Conservation (phyloP, 2,329 filamentous ascomycete genomes). For the Claviceps spartinae region DNA sequence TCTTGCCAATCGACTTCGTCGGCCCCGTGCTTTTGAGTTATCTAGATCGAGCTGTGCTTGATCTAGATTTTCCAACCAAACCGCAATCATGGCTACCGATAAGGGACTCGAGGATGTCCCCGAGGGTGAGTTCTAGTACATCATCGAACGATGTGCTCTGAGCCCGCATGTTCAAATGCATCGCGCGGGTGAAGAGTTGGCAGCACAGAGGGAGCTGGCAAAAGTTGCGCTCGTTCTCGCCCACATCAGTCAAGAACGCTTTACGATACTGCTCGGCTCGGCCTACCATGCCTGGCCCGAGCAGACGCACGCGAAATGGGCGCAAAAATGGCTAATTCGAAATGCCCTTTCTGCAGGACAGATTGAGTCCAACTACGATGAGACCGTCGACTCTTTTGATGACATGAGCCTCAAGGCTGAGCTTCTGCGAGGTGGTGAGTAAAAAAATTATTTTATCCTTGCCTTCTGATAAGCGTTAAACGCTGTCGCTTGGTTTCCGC, state of each 20-base stretch:
- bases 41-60: constrained; percentile 70
- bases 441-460: constrained; percentile 13
- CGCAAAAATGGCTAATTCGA: constrained; percentile 11
- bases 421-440: constrained; percentile 79
- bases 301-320: not conserved
- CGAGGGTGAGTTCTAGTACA: constrained; percentile 57
- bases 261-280: not conserved
- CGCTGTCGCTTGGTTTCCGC: not conserved
- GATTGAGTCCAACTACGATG: constrained; percentile 99
- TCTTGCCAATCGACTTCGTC: constrained; percentile 14
- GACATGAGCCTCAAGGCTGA: constrained; percentile 94
- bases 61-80: constrained; percentile 45
- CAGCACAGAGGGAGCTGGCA: not conserved
- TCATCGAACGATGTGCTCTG: too few species aligned
- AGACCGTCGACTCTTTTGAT: constrained; percentile 98
- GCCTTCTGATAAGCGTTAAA: not conserved
- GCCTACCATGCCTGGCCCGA: constrained; percentile 1
- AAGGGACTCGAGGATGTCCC: constrained; percentile 98
- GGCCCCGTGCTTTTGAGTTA: constrained; percentile 29
- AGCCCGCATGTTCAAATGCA: not conserved
- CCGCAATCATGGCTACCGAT: constrained; percentile 95
- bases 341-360: constrained; percentile 48
- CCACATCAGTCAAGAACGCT: not conserved
- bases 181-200: not conserved
- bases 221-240: not conserved